A percentile compares a stretch with the other conserved stretches of the same genome.
phyloP scores from a whole-genome alignment of 768 basidiomycete genomes.

The Chalciporus piperatus region DNA sequence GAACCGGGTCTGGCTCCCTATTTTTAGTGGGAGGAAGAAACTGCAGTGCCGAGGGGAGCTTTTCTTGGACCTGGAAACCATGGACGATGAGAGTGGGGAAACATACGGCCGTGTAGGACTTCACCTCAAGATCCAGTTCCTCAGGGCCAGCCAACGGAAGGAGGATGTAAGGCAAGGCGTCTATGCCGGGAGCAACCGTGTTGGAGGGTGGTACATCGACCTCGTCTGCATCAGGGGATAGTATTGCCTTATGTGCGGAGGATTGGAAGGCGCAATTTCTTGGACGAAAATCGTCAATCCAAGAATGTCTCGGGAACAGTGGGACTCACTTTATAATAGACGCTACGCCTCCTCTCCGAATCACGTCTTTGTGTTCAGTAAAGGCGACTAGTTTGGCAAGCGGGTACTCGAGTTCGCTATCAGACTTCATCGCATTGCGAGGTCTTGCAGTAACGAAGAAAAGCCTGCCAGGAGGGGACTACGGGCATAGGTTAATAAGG shows the following conservation, averaged over 20 bases:
- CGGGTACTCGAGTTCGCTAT: conserved; percentile 65
- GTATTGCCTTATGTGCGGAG: conserved; percentile 65
- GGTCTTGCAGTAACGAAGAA: conserved; percentile 76
- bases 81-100: not conserved
- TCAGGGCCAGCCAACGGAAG: conserved; percentile 93
- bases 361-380: conserved; percentile 85
- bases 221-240: conserved; percentile 58
- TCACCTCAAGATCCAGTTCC: conserved; percentile 88
- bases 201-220: conserved; percentile 59
- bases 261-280: conserved; percentile 81
- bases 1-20: conserved; percentile 72
- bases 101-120: conserved; percentile 6
- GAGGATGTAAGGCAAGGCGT: conserved; percentile 80
- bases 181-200: conserved; percentile 68
- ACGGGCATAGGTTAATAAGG: not conserved
- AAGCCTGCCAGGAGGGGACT: conserved; percentile 76
- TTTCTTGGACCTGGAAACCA: conserved; percentile 74
- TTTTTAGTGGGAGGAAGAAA: conserved; percentile 83
- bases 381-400: conserved; percentile 80
- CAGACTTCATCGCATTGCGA: conserved; percentile 42
- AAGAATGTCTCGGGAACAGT: not conserved
- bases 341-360: conserved; percentile 83
- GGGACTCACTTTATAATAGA: conserved; percentile 77
- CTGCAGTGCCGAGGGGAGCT: conserved; percentile 78
- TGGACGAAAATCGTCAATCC: conserved; percentile 11